Evolutionary conservation across 768 basidiomycete species (phyloP).

Genomic region (Cyclocybe aegerita): DNA sequence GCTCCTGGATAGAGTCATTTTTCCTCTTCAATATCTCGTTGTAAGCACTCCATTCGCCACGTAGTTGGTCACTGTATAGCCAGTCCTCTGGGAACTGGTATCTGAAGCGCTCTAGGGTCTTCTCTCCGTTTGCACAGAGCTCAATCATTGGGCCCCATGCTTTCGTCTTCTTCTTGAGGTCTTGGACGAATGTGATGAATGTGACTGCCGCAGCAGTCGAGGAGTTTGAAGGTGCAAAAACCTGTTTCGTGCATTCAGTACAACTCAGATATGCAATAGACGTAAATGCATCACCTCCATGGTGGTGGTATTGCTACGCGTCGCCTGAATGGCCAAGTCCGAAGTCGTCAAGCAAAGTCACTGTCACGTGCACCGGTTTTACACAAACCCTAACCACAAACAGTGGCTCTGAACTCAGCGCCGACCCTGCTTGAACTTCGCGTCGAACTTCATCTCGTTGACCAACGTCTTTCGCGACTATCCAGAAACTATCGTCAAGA

Average conservation of each 20-base stretch:
- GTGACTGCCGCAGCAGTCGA: slow-evolving; percentile 98
- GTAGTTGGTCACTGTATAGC: slow-evolving; percentile 97
- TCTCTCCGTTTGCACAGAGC: slow-evolving; percentile 91
- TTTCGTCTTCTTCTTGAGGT: slow-evolving; percentile 95
- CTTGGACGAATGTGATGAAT: slow-evolving; percentile 99
- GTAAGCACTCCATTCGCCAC: slow-evolving; percentile 98
- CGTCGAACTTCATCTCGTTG: slow-evolving; percentile 10
- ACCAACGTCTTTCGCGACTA: slow-evolving; percentile 13
- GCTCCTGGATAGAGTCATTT: slow-evolving; percentile 98
- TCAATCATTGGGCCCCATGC: slow-evolving; percentile 97
- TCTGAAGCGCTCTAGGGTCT: slow-evolving; percentile 94
- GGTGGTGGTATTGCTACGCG: slow-evolving; percentile 36
- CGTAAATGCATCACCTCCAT: slow-evolving; percentile 40
- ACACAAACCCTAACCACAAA: slow-evolving; percentile 17
- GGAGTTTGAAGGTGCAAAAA: slow-evolving; percentile 75
- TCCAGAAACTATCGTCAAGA: slow-evolving; percentile 35
- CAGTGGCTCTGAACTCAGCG: not conserved
- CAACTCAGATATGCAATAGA: not conserved
- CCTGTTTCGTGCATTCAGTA: slow-evolving; percentile 33
- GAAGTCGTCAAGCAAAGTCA: slow-evolving; percentile 18
- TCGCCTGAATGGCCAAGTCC: slow-evolving; percentile 22
- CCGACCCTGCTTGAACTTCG: slow-evolving; percentile 3
- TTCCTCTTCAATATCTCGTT: slow-evolving; percentile 97
- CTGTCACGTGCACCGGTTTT: slow-evolving; percentile 23
- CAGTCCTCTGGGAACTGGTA: slow-evolving; percentile 97